Evolutionary conservation across 805 yeast species (phyloP).

Genomic region (Metschnikowia shivogae): DNA sequence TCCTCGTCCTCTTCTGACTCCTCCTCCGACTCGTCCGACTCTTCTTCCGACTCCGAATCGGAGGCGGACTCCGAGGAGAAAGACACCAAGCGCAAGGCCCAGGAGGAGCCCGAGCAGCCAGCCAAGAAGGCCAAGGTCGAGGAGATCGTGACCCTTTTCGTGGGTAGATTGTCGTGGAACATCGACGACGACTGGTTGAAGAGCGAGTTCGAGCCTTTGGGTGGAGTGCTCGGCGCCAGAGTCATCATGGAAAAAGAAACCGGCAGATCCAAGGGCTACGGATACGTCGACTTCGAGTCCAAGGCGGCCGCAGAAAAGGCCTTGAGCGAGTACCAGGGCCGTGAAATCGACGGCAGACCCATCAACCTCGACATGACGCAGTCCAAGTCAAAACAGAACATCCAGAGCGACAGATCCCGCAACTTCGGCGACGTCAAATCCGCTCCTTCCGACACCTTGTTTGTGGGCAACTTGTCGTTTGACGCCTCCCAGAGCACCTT

Average conservation of each 20-base stretch:
- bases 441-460: constrained; percentile 91
- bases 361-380: constrained; percentile 90
- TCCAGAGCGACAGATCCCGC: constrained; percentile 73
- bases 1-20: constrained; percentile 17
- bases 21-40: constrained; percentile 19
- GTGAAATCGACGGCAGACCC: constrained; percentile 95
- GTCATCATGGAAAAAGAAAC: constrained; percentile 90
- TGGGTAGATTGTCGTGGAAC: constrained; percentile 96
- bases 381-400: constrained; percentile 66
- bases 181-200: constrained; percentile 93
- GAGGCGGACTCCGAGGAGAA: constrained; percentile 39
- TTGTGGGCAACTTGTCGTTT: constrained; percentile 95
- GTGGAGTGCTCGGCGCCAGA: constrained; percentile 85
- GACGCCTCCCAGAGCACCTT: constrained; percentile 77
- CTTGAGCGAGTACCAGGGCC: constrained; percentile 77
- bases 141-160: constrained; percentile 82
- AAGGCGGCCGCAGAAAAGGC: constrained; percentile 83
- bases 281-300: constrained; percentile 89
- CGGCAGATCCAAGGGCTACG: constrained; percentile 94
- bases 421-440: constrained; percentile 88
- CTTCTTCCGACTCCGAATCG: constrained; percentile 16
- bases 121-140: constrained; percentile 52
- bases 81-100: constrained; percentile 27
- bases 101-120: constrained; percentile 20
- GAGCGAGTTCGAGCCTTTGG: constrained; percentile 75